A percentile compares a stretch with the other conserved stretches of the same genome.
These are phyloP conservation scores for Xylaria hypoxylon DNA, from an alignment of 2,329 filamentous ascomycete species.

Conservation along the genomic window DNA sequence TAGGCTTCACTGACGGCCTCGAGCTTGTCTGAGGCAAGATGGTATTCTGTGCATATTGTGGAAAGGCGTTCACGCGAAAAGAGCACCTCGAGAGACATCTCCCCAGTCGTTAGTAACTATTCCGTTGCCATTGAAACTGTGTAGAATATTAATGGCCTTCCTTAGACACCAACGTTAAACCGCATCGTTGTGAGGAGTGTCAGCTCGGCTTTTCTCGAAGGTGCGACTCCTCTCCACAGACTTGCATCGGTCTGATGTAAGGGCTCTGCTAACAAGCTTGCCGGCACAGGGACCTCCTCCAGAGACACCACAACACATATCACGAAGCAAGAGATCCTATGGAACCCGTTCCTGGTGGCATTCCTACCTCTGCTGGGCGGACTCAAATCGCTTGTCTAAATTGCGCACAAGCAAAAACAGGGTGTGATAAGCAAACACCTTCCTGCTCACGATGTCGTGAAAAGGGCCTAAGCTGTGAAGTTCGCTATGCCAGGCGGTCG, in stretches of 20 bases:
- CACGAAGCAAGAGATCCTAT: slow-evolving; percentile 62
- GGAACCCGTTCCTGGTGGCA: slow-evolving; percentile 58
- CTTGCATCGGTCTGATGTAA: not conserved
- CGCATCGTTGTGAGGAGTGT: slow-evolving; percentile 62
- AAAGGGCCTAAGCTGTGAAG: slow-evolving; percentile 61
- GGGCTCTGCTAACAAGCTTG: slow-evolving; percentile 18
- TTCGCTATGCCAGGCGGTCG: slow-evolving; percentile 63
- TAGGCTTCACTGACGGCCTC: not conserved
- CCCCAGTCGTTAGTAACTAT: slow-evolving; percentile 59
- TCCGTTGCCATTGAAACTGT: slow-evolving; percentile 1
- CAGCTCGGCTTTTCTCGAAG: slow-evolving; percentile 63
- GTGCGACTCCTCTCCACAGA: slow-evolving; percentile 50
- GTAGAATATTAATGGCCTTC: slow-evolving; percentile 32
- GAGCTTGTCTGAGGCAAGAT: slow-evolving; percentile 32
- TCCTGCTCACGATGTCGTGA: slow-evolving; percentile 60
- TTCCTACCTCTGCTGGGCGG: slow-evolving; percentile 54
- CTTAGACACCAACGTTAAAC: slow-evolving; percentile 67
- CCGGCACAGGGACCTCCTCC: slow-evolving; percentile 60
- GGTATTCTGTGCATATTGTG: slow-evolving; percentile 66
- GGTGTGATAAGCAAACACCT: slow-evolving; percentile 62
- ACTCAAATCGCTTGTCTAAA: slow-evolving; percentile 63
- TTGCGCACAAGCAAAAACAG: slow-evolving; percentile 64
- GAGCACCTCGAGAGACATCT: slow-evolving; percentile 68
- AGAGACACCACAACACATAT: slow-evolving; percentile 63
- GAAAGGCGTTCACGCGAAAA: slow-evolving; percentile 66